phyloP scores from a whole-genome alignment of 768 basidiomycete genomes.

The Lactarius hatsudake region DNA sequence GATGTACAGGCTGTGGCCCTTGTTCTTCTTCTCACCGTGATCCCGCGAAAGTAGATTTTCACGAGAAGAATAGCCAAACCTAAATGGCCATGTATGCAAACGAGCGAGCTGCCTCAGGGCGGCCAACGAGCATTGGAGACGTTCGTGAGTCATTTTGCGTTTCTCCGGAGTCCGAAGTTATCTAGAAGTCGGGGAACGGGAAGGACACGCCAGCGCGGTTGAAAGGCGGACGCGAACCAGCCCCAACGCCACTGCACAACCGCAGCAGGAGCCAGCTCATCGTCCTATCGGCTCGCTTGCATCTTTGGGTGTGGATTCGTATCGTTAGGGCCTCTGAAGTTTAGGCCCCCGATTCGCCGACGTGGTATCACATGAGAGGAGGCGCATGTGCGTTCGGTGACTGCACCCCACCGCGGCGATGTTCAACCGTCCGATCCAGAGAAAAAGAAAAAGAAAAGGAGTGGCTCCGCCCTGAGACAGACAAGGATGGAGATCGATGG shows the following conservation, averaged over 20 bases:
- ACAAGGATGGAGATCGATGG: constrained; percentile 8
- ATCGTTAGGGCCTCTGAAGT: not conserved
- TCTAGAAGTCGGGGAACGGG: not conserved
- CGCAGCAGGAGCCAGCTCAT: not conserved
- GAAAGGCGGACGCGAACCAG: not conserved
- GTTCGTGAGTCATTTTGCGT: not conserved
- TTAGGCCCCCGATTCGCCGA: not conserved
- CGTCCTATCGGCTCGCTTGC: not conserved
- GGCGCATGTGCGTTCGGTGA: not conserved
- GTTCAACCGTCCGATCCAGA: not conserved
- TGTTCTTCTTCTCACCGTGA: not conserved
- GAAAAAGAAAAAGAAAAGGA: not conserved
- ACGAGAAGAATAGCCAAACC: not conserved
- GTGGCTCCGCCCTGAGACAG: constrained; percentile 1
- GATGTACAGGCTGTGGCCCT: not conserved
- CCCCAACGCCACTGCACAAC: not conserved
- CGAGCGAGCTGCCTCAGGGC: not conserved
- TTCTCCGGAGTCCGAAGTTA: not conserved
- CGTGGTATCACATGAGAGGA: constrained; percentile 2
- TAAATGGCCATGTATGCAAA: not conserved
- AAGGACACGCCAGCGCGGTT: not conserved
- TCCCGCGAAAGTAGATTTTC: not conserved
- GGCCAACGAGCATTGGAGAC: not conserved
- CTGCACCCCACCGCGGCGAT: not conserved
- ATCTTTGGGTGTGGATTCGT: not conserved